Conservation (phyloP, 1,284 basidiomycete species). For the Ceratobasidium sp. region DNA sequence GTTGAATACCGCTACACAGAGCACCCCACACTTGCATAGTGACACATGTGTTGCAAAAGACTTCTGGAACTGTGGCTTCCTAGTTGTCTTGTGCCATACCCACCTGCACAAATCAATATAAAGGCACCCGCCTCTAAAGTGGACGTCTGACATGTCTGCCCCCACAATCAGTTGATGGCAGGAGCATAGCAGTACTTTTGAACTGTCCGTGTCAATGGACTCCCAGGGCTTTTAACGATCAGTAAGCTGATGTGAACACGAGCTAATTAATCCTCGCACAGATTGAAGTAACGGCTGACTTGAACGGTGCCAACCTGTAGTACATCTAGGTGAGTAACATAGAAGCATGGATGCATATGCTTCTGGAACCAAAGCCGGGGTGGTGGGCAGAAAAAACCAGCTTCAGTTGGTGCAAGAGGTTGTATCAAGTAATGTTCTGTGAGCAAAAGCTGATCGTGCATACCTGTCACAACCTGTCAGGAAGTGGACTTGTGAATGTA, state of each 20-base stretch:
- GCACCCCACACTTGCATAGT: background rate
- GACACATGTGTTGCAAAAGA: background rate
- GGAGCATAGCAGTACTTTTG: background rate
- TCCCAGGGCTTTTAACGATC: background rate
- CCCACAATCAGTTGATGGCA: background rate
- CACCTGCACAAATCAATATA: background rate
- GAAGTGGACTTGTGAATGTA: too few relatives aligned
- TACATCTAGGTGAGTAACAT: constrained; percentile 4
- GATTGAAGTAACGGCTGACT: background rate
- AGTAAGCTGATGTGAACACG: constrained; percentile 10
- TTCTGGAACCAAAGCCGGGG: background rate
- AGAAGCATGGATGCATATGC: constrained; percentile 9
- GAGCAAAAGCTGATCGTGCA: background rate
- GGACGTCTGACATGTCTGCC: background rate
- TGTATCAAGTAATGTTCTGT: too few relatives aligned
- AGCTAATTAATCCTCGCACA: background rate
- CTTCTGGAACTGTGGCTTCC: background rate
- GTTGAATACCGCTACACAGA: background rate
- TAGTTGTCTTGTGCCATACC: background rate
- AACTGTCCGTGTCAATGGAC: background rate
- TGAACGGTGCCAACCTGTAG: background rate
- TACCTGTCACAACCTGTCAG: too few relatives aligned
- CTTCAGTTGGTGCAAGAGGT: background rate
- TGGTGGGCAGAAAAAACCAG: background rate
- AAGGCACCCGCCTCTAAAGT: background rate